phyloP scores from a whole-genome alignment of 306 rosid species.

The Citrullus amarus region DNA sequence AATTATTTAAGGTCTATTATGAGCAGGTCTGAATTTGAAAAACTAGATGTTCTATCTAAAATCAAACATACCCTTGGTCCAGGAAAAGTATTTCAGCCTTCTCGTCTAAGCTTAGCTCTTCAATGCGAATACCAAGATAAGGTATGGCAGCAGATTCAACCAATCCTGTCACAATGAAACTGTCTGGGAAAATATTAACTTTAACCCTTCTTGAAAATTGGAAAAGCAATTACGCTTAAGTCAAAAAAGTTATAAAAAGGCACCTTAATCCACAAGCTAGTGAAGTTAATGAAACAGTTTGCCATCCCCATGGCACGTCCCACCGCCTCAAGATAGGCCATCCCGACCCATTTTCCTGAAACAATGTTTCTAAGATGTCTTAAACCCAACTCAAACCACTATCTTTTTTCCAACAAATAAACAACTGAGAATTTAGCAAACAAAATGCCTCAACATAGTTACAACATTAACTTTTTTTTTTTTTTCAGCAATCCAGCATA shows the following conservation, averaged over 20 bases:
- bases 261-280: slow-evolving; percentile 94
- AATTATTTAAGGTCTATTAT: neutral
- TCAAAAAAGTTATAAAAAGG: neutral
- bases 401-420: neutral
- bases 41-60: neutral
- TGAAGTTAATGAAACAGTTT: slow-evolving; percentile 68
- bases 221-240: neutral
- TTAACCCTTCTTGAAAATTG: slow-evolving; percentile 10
- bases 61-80: slow-evolving; percentile 57
- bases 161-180: slow-evolving; percentile 94
- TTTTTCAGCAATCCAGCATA: no score
- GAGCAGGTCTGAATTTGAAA: neutral
- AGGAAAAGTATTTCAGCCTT: slow-evolving; percentile 77
- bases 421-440: neutral
- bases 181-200: slow-evolving; percentile 79
- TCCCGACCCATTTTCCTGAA: slow-evolving; percentile 42
- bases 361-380: neutral
- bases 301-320: slow-evolving; percentile 99
- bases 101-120: slow-evolving; percentile 62
- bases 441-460: neutral
- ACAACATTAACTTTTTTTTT: neutral
- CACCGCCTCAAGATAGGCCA: slow-evolving; percentile 77
- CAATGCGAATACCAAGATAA: slow-evolving; percentile 61
- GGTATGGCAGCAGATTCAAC: slow-evolving; percentile 74
- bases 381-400: neutral